A percentile compares a stretch with the other conserved stretches of the same genome.
Conservation (phyloP, 2,329 filamentous ascomycete species). For the Xylariales sp. region DNA sequence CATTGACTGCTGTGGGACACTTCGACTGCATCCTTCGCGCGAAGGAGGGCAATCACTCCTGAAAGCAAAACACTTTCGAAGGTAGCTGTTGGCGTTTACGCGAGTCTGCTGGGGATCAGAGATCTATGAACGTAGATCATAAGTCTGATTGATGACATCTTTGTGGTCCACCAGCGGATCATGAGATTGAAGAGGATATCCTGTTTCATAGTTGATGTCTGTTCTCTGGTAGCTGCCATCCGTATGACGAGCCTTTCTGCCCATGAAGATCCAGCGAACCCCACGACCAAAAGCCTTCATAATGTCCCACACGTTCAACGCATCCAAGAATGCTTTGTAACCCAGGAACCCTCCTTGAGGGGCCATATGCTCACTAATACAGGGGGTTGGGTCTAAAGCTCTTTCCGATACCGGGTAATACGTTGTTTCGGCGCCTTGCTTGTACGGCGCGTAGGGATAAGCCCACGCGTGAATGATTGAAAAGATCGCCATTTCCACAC, state of each 20-base stretch:
- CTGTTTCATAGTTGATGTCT: slow-evolving; percentile 29
- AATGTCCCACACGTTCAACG: slow-evolving; percentile 79
- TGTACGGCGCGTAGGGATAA: slow-evolving; percentile 73
- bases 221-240: slow-evolving; percentile 46
- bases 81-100: too few relatives aligned
- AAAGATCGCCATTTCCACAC: slow-evolving; percentile 82
- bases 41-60: too few relatives aligned
- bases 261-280: slow-evolving; percentile 76
- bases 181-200: slow-evolving; percentile 27
- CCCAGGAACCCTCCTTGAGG: slow-evolving; percentile 65
- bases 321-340: slow-evolving; percentile 61
- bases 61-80: too few relatives aligned
- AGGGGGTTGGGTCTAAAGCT: slow-evolving; percentile 31
- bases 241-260: slow-evolving; percentile 55
- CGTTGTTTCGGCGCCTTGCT: slow-evolving; percentile 34
- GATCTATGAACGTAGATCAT: too few relatives aligned
- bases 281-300: slow-evolving; percentile 75
- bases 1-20: too few relatives aligned
- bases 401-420: slow-evolving; percentile 43
- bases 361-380: slow-evolving; percentile 37
- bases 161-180: too few relatives aligned
- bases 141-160: too few relatives aligned
- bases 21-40: too few relatives aligned
- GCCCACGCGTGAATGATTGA: slow-evolving; percentile 78
- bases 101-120: too few relatives aligned